Conservation (phyloP, 1,139 yeast species). For the Pneumocystis oryctolagi region DNA sequence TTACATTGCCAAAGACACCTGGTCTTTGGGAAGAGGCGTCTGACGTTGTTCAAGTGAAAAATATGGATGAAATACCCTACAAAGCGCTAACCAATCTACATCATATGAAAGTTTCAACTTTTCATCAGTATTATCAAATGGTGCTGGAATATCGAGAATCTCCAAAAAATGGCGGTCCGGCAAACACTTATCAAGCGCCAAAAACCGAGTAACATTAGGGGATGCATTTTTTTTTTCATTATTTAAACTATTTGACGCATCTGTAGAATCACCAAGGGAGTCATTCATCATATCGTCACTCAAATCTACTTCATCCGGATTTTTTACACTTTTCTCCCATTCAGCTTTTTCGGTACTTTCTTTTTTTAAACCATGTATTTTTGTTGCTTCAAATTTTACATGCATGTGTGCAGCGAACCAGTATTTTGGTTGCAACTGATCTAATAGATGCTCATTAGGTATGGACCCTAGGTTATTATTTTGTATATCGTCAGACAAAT, state of each 20-base stretch:
- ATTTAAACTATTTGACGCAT: slow-evolving; percentile 25
- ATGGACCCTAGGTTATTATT: slow-evolving; percentile 60
- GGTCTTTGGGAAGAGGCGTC: slow-evolving; percentile 9
- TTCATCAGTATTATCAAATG: slow-evolving; percentile 4
- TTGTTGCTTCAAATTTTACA: slow-evolving; percentile 48
- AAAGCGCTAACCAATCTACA: slow-evolving; percentile 28
- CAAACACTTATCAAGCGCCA: slow-evolving; percentile 76
- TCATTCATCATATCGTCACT: slow-evolving; percentile 13
- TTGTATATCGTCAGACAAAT: slow-evolving; percentile 48
- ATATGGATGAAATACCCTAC: slow-evolving; percentile 20
- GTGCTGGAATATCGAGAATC: slow-evolving; percentile 25
- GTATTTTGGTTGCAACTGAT: slow-evolving; percentile 41
- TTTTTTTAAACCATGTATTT: slow-evolving; percentile 24
- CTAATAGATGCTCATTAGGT: slow-evolving; percentile 42
- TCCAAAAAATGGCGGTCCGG: slow-evolving; percentile 45
- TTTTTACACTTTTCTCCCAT: slow-evolving; percentile 6
- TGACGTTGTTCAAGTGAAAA: slow-evolving; percentile 13
- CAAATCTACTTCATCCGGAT: slow-evolving; percentile 24
- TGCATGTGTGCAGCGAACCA: slow-evolving; percentile 93
- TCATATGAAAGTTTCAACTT: slow-evolving; percentile 20
- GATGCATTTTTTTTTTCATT: slow-evolving; percentile 6
- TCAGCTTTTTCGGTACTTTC: background rate
- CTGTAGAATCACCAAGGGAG: slow-evolving; percentile 29
- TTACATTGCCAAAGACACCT: slow-evolving; percentile 3
- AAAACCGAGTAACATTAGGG: slow-evolving; percentile 38